These are phyloP conservation scores for Heliamphora pulchella DNA, from an alignment of 179 eudicot genomes.

Conservation along the genomic window DNA sequence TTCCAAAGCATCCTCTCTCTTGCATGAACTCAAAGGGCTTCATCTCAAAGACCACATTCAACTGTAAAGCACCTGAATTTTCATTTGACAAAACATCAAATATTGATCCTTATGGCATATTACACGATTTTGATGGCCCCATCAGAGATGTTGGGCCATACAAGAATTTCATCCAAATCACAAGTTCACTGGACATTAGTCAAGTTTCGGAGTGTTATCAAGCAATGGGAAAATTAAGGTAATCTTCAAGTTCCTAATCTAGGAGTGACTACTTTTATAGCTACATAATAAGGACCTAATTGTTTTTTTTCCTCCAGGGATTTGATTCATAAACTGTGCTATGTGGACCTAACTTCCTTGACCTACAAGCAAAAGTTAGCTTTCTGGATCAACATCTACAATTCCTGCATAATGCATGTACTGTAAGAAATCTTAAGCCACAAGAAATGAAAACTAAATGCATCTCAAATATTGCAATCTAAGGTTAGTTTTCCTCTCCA, in stretches of 20 bases:
- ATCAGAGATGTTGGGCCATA: conserved; percentile 47
- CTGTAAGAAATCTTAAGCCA: conserved; percentile 45
- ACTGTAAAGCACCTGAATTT: conserved; percentile 42
- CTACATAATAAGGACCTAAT: background rate
- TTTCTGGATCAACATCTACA: conserved; percentile 90
- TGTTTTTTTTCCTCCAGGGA: conserved; percentile 32
- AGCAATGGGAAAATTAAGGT: conserved; percentile 55
- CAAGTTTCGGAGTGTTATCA: conserved; percentile 40
- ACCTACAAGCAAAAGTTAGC: conserved; percentile 86
- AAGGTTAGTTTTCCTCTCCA: conserved; percentile 21
- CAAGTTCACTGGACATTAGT: conserved; percentile 43
- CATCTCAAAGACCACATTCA: conserved; percentile 51
- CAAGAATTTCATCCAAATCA: conserved; percentile 56
- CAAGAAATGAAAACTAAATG: background rate
- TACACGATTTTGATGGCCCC: conserved; percentile 34
- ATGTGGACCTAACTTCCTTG: conserved; percentile 53
- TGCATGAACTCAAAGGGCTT: conserved; percentile 60
- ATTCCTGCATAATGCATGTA: conserved; percentile 93
- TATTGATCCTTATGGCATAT: conserved; percentile 36
- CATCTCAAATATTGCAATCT: background rate
- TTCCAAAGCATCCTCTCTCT: conserved; percentile 37
- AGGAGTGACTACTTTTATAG: background rate
- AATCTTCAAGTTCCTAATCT: conserved; percentile 3
- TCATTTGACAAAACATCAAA: conserved; percentile 29
- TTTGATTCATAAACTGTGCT: conserved; percentile 57